phyloP scores from a whole-genome alignment of 2,329 filamentous ascomycete genomes.

The Orbilia javanica region DNA sequence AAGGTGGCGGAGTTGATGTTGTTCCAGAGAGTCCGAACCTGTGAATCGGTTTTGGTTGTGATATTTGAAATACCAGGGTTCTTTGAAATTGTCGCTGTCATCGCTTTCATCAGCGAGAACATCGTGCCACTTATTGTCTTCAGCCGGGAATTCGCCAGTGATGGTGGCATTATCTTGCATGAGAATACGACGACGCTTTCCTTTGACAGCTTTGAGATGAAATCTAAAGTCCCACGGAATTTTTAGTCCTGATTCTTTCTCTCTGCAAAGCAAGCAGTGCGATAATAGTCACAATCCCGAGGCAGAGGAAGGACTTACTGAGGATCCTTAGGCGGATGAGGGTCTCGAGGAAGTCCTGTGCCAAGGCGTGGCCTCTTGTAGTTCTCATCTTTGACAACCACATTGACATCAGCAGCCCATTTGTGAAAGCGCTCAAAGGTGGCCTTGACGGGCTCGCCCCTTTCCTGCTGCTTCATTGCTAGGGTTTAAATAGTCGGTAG shows the following conservation, averaged over 20 bases:
- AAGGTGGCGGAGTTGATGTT: neutral
- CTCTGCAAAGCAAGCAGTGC: too few species aligned
- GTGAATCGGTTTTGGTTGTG: neutral
- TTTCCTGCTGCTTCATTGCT: neutral
- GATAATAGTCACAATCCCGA: neutral
- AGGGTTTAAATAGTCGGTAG: neutral
- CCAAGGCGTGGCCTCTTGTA: neutral
- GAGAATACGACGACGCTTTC: neutral
- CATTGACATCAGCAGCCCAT: neutral
- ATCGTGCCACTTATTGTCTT: neutral
- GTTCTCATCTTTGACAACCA: neutral
- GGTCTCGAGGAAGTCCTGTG: neutral
- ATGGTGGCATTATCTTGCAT: neutral
- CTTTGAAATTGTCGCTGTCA: neutral
- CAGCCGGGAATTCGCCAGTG: neutral
- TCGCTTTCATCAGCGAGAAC: neutral
- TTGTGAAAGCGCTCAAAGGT: constrained; percentile 14
- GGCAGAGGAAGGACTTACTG: neutral
- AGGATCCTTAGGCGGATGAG: neutral
- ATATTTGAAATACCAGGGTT: neutral
- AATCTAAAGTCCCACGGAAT: neutral
- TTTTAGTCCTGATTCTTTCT: neutral
- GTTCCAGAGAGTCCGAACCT: neutral
- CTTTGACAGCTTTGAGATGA: constrained; percentile 3
- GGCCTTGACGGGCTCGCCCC: neutral